Evolutionary conservation across 1,139 yeast species (phyloP).

Genomic region (Meyerozyma guilliermondii): DNA sequence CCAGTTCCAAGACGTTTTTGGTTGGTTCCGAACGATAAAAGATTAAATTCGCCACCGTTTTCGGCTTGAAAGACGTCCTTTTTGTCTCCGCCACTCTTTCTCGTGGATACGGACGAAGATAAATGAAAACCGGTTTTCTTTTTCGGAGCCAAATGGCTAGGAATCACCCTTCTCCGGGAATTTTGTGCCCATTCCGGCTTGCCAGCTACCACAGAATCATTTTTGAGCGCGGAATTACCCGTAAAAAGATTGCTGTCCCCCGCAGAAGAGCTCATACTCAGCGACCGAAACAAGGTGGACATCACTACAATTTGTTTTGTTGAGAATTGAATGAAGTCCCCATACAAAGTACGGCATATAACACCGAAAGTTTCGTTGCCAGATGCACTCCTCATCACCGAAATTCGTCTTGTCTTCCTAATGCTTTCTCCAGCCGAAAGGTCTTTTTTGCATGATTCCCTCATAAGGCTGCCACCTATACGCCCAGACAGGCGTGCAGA

Average conservation of each 20-base stretch:
- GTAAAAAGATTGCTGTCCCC: not conserved
- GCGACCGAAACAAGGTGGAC: not conserved
- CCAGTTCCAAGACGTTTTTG: conserved; percentile 20
- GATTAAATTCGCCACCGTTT: conserved; percentile 26
- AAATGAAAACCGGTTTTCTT: conserved; percentile 41
- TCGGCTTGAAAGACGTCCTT: conserved; percentile 11
- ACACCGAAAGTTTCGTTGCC: not conserved
- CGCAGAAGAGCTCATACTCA: not conserved
- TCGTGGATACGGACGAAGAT: conserved; percentile 16
- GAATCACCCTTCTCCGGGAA: conserved; percentile 53
- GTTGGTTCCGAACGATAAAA: conserved; percentile 35
- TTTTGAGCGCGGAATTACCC: not conserved
- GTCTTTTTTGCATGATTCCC: conserved; percentile 71
- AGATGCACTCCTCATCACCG: not conserved
- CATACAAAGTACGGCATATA: not conserved
- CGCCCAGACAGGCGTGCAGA: conserved; percentile 79
- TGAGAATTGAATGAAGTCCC: not conserved
- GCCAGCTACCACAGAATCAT: not conserved
- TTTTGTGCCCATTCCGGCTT: conserved; percentile 51
- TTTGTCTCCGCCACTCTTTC: conserved; percentile 8
- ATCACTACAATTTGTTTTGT: not conserved
- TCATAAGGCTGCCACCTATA: conserved; percentile 55
- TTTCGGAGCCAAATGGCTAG: conserved; percentile 47
- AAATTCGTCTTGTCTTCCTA: not conserved
- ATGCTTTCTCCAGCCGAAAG: conserved; percentile 82